These are phyloP conservation scores for Talaromyces sp. DNA, from an alignment of 2,329 filamentous ascomycete species.

Conservation along the genomic window DNA sequence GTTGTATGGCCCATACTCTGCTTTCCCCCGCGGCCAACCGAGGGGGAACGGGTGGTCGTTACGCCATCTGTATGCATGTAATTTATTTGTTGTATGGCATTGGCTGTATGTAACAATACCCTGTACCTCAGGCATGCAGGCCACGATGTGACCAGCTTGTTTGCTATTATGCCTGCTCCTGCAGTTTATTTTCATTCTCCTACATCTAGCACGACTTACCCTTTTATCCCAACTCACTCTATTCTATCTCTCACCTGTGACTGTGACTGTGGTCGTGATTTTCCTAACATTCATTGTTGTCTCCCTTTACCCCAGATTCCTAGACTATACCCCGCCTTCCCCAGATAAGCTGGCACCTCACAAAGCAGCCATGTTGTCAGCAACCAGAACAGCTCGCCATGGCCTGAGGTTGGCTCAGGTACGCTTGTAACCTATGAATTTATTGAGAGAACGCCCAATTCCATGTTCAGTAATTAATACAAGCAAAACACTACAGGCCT, in stretches of 20 bases:
- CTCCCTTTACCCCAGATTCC: constrained; percentile 6
- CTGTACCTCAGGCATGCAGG: neutral
- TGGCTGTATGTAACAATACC: neutral
- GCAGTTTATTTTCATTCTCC: neutral
- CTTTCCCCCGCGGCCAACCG: constrained; percentile 17
- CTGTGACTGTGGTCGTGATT: neutral
- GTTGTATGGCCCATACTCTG: neutral
- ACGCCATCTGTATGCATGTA: neutral
- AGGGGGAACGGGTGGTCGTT: constrained; percentile 3
- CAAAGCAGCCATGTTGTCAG: constrained; percentile 27
- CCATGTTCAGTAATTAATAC: neutral
- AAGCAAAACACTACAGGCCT: constrained; percentile 8
- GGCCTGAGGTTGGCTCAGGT: constrained; percentile 36
- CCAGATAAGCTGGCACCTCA: constrained; percentile 10
- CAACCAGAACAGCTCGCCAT: constrained; percentile 35
- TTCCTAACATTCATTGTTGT: neutral
- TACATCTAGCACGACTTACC: neutral
- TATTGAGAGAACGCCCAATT: neutral
- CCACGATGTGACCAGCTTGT: no score
- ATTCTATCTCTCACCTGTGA: neutral
- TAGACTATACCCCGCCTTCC: constrained; percentile 5
- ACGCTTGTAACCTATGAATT: constrained; percentile 8
- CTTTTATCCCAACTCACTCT: neutral
- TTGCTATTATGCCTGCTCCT: neutral
- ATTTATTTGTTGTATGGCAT: neutral